Conservation (phyloP, 225 moss, liverwort and hornwort genomes). For the Polytrichum commune region DNA sequence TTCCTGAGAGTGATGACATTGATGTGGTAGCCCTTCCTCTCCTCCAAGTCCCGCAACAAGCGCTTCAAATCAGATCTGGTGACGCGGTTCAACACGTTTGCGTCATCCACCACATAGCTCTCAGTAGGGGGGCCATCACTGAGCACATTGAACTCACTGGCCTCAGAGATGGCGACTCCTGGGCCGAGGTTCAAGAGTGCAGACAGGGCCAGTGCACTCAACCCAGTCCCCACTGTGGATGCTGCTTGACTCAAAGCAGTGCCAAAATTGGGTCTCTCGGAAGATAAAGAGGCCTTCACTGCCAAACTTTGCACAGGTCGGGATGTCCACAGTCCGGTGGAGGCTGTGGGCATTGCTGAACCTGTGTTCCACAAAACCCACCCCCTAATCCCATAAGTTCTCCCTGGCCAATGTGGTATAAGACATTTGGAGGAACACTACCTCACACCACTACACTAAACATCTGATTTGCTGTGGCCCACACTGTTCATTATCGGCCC, state of each 20-base stretch:
- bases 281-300: conserved; percentile 1
- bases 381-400: background rate
- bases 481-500: no score
- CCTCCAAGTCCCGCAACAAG: conserved; percentile 76
- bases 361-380: conserved; percentile 21
- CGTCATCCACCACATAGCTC: conserved; percentile 78
- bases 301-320: conserved; percentile 11
- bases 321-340: conserved; percentile 12
- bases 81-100: conserved; percentile 87
- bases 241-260: conserved; percentile 26
- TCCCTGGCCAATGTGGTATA: no score
- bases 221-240: conserved; percentile 37
- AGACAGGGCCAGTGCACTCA: conserved; percentile 47
- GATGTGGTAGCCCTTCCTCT: conserved; percentile 71
- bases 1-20: conserved; percentile 85
- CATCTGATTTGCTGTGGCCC: no score
- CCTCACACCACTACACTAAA: no score
- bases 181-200: conserved; percentile 34
- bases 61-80: conserved; percentile 86
- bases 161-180: conserved; percentile 33
- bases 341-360: conserved; percentile 14
- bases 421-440: background rate
- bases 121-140: conserved; percentile 69
- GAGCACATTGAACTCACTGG: conserved; percentile 74
- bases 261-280: conserved; percentile 17